These are phyloP conservation scores for Setaria italica DNA, from an alignment of 202 grass and related monocot genomes.

Conservation along the genomic window DNA sequence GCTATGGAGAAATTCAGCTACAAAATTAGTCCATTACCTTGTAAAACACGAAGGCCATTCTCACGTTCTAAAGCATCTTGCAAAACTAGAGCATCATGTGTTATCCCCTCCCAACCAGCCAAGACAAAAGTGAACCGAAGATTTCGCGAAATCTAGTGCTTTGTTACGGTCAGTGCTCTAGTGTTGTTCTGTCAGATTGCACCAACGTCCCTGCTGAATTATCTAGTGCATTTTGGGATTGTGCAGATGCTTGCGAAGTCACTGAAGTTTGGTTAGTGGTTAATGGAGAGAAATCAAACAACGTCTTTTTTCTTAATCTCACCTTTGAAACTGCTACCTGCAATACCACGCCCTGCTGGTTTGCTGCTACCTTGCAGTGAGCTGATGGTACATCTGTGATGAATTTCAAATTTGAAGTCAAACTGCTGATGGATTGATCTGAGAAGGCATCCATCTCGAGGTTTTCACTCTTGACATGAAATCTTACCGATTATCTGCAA, in stretches of 20 bases:
- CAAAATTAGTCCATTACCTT: too few relatives aligned
- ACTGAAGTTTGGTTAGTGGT: neutral
- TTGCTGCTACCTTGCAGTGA: neutral
- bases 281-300: neutral
- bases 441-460: neutral
- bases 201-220: neutral
- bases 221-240: too few relatives aligned
- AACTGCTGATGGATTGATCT: neutral
- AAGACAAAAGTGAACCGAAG: too few relatives aligned
- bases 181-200: neutral
- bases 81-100: too few relatives aligned
- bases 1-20: too few relatives aligned
- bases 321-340: neutral
- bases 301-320: neutral
- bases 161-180: too few relatives aligned
- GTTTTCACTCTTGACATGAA: neutral
- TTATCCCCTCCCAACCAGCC: too few relatives aligned
- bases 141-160: too few relatives aligned
- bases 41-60: too few relatives aligned
- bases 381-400: neutral
- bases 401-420: neutral
- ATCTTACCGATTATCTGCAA: neutral
- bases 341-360: neutral
- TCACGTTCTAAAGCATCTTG: too few relatives aligned
- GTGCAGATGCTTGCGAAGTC: neutral